Evolutionary conservation across 2,329 filamentous ascomycete genomes (phyloP).

Genomic region (Ilyonectria mors-panacis): DNA sequence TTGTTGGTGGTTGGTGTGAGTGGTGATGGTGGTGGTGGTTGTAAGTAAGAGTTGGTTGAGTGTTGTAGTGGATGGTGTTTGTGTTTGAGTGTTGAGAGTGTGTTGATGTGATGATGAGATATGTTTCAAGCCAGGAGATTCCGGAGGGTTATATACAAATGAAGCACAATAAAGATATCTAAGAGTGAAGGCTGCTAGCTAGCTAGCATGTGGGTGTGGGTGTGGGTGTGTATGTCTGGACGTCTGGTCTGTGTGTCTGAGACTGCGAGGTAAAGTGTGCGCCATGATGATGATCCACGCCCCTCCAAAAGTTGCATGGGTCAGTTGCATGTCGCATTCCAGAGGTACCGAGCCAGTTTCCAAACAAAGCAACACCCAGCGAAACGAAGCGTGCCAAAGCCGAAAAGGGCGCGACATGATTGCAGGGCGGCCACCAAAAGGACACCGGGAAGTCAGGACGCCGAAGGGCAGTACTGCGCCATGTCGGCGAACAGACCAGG

Average conservation of each 20-base stretch:
- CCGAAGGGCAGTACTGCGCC: slow-evolving; percentile 22
- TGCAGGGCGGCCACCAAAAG: background rate
- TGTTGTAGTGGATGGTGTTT: slow-evolving; percentile 9
- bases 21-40: slow-evolving; percentile 13
- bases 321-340: background rate
- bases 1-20: slow-evolving; percentile 12
- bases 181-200: background rate
- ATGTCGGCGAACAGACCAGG: slow-evolving; percentile 34
- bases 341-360: slow-evolving; percentile 27
- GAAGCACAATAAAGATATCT: slow-evolving; percentile 13
- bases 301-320: slow-evolving; percentile 3
- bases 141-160: slow-evolving; percentile 30
- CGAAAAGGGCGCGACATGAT: slow-evolving; percentile 17
- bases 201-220: background rate
- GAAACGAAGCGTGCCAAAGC: slow-evolving; percentile 28
- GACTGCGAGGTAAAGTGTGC: background rate
- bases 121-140: slow-evolving; percentile 12
- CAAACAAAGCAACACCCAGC: slow-evolving; percentile 42
- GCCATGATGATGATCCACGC: slow-evolving; percentile 11
- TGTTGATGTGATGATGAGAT: slow-evolving; percentile 31
- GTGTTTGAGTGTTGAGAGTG: slow-evolving; percentile 12
- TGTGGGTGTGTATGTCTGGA: background rate
- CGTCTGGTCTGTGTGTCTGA: no score
- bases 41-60: slow-evolving; percentile 19
- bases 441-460: background rate